phyloP scores from a whole-genome alignment of 2,329 filamentous ascomycete species.

The Cryphonectria nitschkei region DNA sequence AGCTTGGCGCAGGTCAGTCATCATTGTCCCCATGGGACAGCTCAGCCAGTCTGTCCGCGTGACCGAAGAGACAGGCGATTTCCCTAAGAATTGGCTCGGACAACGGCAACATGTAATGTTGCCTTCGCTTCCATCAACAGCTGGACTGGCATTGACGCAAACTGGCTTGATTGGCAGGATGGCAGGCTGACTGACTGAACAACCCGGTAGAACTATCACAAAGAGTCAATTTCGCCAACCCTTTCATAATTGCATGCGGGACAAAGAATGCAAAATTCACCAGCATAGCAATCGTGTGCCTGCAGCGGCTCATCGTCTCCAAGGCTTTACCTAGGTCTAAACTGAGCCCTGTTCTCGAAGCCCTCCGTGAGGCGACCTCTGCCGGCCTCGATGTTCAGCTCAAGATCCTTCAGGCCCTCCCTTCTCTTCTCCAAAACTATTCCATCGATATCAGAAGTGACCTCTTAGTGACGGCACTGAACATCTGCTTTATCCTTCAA shows the following conservation, averaged over 20 bases:
- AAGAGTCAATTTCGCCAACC: conserved; percentile 82
- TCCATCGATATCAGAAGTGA: conserved; percentile 78
- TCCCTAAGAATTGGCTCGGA: neutral
- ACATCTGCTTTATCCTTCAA: conserved; percentile 90
- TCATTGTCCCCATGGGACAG: conserved; percentile 49
- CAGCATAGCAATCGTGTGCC: conserved; percentile 81
- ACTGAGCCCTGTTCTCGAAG: conserved; percentile 84
- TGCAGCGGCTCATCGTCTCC: conserved; percentile 85
- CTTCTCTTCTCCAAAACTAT: conserved; percentile 89
- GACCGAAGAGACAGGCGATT: neutral
- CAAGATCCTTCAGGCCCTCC: conserved; percentile 91
- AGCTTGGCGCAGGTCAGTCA: conserved; percentile 52
- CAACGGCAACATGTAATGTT: neutral
- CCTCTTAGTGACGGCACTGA: conserved; percentile 78
- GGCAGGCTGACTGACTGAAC: conserved; percentile 14
- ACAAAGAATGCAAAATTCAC: conserved; percentile 92
- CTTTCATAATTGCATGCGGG: conserved; percentile 90
- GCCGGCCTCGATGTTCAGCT: conserved; percentile 87
- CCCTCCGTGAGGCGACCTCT: conserved; percentile 81
- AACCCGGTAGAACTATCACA: conserved; percentile 73
- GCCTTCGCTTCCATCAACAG: conserved; percentile 23
- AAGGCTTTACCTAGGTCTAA: conserved; percentile 78
- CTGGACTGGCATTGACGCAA: neutral
- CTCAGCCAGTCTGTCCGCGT: conserved; percentile 39
- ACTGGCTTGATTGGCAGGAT: neutral